Evolutionary conservation across 306 rosid genomes (phyloP).

Genomic region (Pueraria montana): DNA sequence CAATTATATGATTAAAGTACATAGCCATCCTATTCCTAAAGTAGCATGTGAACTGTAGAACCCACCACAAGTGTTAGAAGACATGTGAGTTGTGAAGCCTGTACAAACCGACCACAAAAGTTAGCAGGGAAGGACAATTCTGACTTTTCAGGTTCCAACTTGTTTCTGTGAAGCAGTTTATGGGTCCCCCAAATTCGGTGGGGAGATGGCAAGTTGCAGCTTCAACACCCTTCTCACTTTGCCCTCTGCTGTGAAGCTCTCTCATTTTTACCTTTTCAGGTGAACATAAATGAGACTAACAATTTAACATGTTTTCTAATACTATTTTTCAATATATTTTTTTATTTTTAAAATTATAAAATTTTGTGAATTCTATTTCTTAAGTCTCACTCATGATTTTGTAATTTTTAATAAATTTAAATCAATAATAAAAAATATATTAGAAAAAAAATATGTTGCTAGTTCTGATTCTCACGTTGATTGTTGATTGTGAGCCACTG

Average conservation of each 20-base stretch:
- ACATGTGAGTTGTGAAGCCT: background rate
- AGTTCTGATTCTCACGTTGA: no score
- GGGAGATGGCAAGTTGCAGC: background rate
- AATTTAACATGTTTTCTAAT: no score
- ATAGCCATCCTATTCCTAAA: background rate
- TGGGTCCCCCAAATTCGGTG: constrained; percentile 36
- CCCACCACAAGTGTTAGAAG: background rate
- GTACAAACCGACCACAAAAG: background rate
- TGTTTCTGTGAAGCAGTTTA: constrained; percentile 11
- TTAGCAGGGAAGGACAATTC: background rate
- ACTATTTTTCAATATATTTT: no score
- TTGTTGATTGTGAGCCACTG: background rate
- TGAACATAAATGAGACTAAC: no score
- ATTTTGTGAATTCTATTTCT: no score
- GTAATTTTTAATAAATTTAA: background rate
- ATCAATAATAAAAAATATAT: background rate
- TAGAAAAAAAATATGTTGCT: no score
- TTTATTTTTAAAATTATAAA: no score
- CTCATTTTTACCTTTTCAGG: background rate
- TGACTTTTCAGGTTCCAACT: background rate
- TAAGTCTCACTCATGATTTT: background rate
- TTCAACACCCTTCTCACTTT: no score
- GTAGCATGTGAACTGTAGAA: constrained; percentile 16
- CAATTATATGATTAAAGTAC: background rate
- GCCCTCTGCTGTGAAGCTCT: background rate